phyloP scores from a whole-genome alignment of 495 filamentous ascomycete species.

The Friedmanniomyces endolithicus region DNA sequence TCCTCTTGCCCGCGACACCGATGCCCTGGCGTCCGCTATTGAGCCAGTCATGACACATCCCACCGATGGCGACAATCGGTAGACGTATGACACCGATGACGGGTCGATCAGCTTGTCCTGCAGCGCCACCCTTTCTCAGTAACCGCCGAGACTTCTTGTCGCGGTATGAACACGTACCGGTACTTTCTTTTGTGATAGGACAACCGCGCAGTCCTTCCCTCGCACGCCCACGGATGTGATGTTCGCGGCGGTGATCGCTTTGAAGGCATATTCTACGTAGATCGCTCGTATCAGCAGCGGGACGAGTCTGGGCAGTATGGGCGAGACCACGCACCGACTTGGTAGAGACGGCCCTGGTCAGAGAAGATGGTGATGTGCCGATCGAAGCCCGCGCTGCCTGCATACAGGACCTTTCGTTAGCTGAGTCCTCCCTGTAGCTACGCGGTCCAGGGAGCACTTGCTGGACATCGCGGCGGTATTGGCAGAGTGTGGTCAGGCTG shows the following conservation, averaged over 20 bases:
- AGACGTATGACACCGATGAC: slow-evolving; percentile 91
- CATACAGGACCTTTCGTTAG: slow-evolving; percentile 7
- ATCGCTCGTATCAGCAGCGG: background rate
- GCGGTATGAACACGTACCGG: slow-evolving; percentile 53
- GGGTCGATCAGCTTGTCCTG: slow-evolving; percentile 99
- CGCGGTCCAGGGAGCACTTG: background rate
- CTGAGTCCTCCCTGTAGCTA: background rate
- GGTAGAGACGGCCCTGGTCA: slow-evolving; percentile 92
- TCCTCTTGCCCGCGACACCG: slow-evolving; percentile 77
- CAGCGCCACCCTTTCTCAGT: background rate
- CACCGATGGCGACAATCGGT: slow-evolving; percentile 88
- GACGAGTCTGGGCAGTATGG: background rate
- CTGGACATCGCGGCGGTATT: background rate
- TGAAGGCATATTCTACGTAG: slow-evolving; percentile 93
- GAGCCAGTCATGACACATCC: slow-evolving; percentile 98
- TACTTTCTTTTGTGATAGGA: slow-evolving; percentile 98
- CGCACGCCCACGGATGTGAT: slow-evolving; percentile 93
- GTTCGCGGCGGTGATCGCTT: slow-evolving; percentile 96
- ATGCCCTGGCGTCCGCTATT: slow-evolving; percentile 91
- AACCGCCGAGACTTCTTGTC: slow-evolving; percentile 7
- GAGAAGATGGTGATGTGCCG: slow-evolving; percentile 99
- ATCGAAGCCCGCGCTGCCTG: slow-evolving; percentile 93
- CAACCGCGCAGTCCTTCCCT: slow-evolving; percentile 93
- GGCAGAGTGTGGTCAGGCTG: background rate
- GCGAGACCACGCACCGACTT: slow-evolving; percentile 72